Base-by-base conservation (phyloP, 2,329 filamentous ascomycete genomes). In the Chrysosphaeria jannelii region DNA sequence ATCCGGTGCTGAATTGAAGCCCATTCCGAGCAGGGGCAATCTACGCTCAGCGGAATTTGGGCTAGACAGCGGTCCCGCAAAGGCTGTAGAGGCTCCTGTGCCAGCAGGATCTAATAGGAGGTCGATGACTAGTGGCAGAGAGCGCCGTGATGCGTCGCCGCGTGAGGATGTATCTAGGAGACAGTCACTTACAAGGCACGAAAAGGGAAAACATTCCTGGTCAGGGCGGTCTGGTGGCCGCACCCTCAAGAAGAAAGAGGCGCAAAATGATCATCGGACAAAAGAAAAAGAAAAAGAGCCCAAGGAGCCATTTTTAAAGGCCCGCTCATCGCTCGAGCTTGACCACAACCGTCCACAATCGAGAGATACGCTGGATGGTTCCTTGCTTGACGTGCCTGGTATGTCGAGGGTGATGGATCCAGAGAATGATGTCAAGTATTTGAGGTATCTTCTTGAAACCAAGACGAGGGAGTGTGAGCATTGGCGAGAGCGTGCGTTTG, bases 381-480 rank as follows among this genome's bases (percentile, higher is more conserved):
- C n/a, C 7, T 18, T 18, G 16, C 16, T 7, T 7, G n/a, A 7
- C 7, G 7, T 18, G 16, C 16, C 7, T 7, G 16, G 7, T 18
- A 18, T 18, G n/a, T n/a, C 16, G 16, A 10, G 5, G 14, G 12
- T 5, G 7, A 13, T 10, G 8, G 19, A 10, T 4, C n/a, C n/a
- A n/a, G n/a, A n/a, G n/a, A 13, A 2, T 21, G 11, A 10, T 49
- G 61, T 9, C 44, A 47, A 10, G 44, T 31, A n/a, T 12, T 43
- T 66, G 6, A 51, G 55, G 31, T 41, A 39, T 3, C 48, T 51
- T 20, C 35, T 64, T 2, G 43, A 47, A 5, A 30, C 32, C 6
- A 50, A 47, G 24, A 42, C 36, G 23, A 36, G 40, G 16, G 16
- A 18, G 16, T 18, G 16, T n/a, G 16, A 18, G 16, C 16, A n/a